Evolutionary conservation across 2,329 filamentous ascomycete genomes (phyloP), one percentile per base, ranked within the genome.

Genomic region (Thermomyces lanuginosus): DNA sequence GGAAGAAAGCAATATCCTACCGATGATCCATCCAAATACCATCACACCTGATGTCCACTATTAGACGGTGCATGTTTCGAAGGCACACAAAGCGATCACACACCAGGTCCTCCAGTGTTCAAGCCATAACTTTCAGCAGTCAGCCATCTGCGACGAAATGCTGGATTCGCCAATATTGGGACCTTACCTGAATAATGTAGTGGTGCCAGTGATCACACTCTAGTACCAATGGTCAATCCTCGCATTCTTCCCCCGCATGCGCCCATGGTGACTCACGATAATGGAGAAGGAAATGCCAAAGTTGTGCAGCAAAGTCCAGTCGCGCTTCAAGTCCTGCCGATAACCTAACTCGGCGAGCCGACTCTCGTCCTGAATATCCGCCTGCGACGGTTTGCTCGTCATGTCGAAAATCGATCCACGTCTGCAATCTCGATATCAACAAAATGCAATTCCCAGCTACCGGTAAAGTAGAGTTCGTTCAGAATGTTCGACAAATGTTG

Each of bases 271-370:
- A 17, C 27, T 17, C 8, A 30, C 28, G 26, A 30, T 30, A 8
- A 30, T 30, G 10, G 28, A 30, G 13, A 30, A 30, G 3, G 28
- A 30, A n/a, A 30, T 23, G 8, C 28, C 28, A 12, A 30, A 30
- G 22, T 30, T 30, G 28, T 30, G 28, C 16, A 30, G 22, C 16
- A 30, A 14, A 10, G 11, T 26, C 28, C 28, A 30, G 22, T 30
- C 28, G 10, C 28, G 28, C 13, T 16, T 20, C 6, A 30, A 23
- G 9, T 30, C 28, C 22, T 30, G 28, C 22, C 26, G 24, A 16
- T 30, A 30, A 18, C 28, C 28, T 8, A 30, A 18, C 28, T 30
- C 14, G n/a, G 28, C 28, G 14, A 30, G 15, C 7, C 28, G 28
- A 14, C 22, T 30, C 28, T 30, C 28, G 22, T 30, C 28, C 8